Conservation (phyloP, 2,329 filamentous ascomycete species). For the Botryotinia convoluta region DNA sequence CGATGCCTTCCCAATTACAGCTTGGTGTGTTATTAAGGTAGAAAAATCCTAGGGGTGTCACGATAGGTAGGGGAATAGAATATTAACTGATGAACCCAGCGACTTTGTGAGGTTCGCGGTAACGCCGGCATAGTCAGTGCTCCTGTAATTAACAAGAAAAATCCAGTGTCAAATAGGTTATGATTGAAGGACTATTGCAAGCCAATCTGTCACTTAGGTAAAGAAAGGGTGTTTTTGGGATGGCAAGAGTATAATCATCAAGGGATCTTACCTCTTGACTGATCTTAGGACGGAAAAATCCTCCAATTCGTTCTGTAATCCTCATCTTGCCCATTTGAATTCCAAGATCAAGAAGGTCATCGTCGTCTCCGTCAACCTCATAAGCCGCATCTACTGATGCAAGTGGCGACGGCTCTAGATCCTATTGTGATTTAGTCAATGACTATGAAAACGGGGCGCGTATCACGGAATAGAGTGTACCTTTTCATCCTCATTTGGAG, state of each 20-base stretch:
- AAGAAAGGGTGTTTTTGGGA: not conserved
- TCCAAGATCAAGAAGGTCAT: constrained; percentile 70
- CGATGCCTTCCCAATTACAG: not conserved
- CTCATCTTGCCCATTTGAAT: constrained; percentile 69
- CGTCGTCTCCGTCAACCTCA: constrained; percentile 60
- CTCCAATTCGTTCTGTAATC: constrained; percentile 72
- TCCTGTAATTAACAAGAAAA: not conserved
- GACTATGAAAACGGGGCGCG: not conserved
- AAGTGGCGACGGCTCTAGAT: constrained; percentile 62
- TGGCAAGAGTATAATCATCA: constrained; percentile 37
- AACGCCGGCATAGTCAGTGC: not conserved
- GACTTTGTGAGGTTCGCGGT: too few species aligned
- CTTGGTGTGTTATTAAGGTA: too few species aligned
- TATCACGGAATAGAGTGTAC: not conserved
- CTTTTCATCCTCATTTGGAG: constrained; percentile 55
- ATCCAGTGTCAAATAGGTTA: not conserved
- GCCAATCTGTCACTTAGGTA: constrained; percentile 14
- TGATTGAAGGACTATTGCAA: constrained; percentile 22
- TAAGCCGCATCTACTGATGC: constrained; percentile 66
- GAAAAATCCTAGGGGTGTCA: not conserved
- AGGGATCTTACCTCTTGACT: constrained; percentile 59
- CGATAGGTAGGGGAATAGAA: too few species aligned
- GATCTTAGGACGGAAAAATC: constrained; percentile 67
- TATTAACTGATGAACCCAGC: not conserved
- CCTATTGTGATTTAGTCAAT: constrained; percentile 25